phyloP scores from a whole-genome alignment of 2,329 filamentous ascomycete species.

The Colletotrichum graminicola region DNA sequence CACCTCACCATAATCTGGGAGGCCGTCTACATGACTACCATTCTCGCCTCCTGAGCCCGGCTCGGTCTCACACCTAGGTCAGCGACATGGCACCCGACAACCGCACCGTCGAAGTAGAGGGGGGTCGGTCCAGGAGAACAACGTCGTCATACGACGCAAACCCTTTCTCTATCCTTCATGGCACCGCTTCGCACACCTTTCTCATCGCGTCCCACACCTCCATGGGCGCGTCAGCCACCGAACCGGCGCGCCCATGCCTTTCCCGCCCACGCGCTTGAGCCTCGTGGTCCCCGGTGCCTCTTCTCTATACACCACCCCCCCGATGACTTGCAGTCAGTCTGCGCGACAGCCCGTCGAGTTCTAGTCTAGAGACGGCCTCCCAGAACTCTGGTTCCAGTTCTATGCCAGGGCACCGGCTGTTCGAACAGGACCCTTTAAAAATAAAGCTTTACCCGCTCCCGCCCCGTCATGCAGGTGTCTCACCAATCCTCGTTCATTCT shows the following conservation, averaged over 20 bases:
- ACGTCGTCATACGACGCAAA: neutral
- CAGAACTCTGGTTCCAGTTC: slow-evolving; percentile 20
- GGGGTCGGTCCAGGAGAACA: neutral
- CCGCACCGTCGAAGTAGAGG: neutral
- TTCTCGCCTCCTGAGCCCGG: slow-evolving; percentile 21
- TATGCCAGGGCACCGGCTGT: slow-evolving; percentile 28
- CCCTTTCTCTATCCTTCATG: neutral
- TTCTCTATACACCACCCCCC: slow-evolving; percentile 20
- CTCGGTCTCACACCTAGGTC: slow-evolving; percentile 35
- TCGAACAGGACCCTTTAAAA: slow-evolving; percentile 21
- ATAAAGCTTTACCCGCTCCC: slow-evolving; percentile 41
- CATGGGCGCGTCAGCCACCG: slow-evolving; percentile 30
- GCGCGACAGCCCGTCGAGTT: slow-evolving; percentile 1
- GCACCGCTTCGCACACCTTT: neutral
- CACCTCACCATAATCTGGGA: slow-evolving; percentile 37
- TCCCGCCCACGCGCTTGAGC: slow-evolving; percentile 38
- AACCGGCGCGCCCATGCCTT: slow-evolving; percentile 30
- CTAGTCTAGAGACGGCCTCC: slow-evolving; percentile 6
- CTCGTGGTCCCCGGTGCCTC: slow-evolving; percentile 37
- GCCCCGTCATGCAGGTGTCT: slow-evolving; percentile 32
- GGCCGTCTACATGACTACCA: slow-evolving; percentile 38
- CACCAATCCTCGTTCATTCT: slow-evolving; percentile 28
- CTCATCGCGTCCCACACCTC: slow-evolving; percentile 16
- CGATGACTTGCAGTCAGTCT: slow-evolving; percentile 28
- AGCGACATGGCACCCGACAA: slow-evolving; percentile 37